Evolutionary conservation across 768 basidiomycete species (phyloP), one percentile per base, ranked within the genome.

Genomic region (Pulveroboletus sp.): DNA sequence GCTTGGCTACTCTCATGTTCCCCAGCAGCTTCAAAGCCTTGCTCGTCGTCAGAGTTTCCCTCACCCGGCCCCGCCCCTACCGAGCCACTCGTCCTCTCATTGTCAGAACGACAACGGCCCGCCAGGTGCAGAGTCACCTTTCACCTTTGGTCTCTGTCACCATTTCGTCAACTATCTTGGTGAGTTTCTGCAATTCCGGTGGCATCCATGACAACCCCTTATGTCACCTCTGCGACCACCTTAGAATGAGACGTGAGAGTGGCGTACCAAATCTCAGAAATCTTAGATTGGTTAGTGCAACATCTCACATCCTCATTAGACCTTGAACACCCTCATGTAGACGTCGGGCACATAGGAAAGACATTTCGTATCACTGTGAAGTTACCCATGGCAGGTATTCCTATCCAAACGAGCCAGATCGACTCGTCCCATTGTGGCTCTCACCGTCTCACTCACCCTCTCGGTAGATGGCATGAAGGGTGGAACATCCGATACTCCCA

Each of bases 71-170:
- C 28, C n/a, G 8, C 14, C 26, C 27, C 12, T 30, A 6, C 26
- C 24, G 3, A 6, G 1, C 10, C n/a, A 26, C 46, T 58, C 52
- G 57, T 39, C 30, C 8, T 26, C 32, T n/a, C 15, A 3, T 40
- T 2, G 27, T 8, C 57, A 89, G 83, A 92, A 92, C 64, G 89
- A 93, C 60, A 90, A 93, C 59, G 89, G 89, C 3, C 90, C 89
- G 12, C 90, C 89, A 7, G 69, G 80, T 32, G 54, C 67, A 8
- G 82, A 85, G 32, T 90, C 89, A 1, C 89, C 89, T 0, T 89
- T 85, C 63, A 75, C 89, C 44, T 81, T 84, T 43, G 84, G 83
- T 6, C 72, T 92, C 39, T 89, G 84, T 60, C 74, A 71, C 21
- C 73, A 81, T 57, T 71, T 93, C 43, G 80, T 76, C 6, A 64